phyloP scores from a whole-genome alignment of 73 alveolate species.

The Paramecium sexaurelia region DNA sequence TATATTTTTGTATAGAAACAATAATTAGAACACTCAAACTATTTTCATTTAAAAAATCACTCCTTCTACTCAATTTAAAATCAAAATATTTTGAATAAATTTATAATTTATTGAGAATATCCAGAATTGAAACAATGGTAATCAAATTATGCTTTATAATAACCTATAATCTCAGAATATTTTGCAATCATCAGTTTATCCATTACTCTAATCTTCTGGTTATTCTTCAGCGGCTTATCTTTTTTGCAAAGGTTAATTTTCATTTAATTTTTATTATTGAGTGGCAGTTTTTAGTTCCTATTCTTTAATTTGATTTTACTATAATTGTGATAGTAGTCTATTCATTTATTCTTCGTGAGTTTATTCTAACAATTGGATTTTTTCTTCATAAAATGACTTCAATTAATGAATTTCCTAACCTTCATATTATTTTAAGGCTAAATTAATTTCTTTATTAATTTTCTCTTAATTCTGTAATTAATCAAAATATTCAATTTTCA shows the following conservation, averaged over 20 bases:
- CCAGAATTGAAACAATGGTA: background rate
- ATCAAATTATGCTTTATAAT: background rate
- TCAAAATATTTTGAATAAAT: too few species aligned
- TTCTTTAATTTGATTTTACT: background rate
- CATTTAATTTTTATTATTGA: background rate
- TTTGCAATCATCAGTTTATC: background rate
- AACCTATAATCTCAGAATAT: slow-evolving; percentile 37
- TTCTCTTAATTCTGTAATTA: background rate
- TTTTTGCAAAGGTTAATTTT: background rate
- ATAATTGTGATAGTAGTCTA: background rate
- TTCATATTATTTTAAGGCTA: background rate
- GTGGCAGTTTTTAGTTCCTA: background rate
- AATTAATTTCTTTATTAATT: background rate
- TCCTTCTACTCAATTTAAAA: too few species aligned
- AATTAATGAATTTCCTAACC: slow-evolving; percentile 5
- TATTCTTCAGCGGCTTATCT: background rate
- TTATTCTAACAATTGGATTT: background rate
- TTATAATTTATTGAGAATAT: slow-evolving; percentile 28
- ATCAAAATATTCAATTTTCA: background rate
- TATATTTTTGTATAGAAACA: too few species aligned
- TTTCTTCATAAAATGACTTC: background rate
- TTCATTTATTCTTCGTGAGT: slow-evolving; percentile 46
- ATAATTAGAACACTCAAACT: slow-evolving; percentile 33
- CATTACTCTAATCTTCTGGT: background rate
- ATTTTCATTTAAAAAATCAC: too few species aligned